phyloP scores from a whole-genome alignment of 106 monocot genomes.

The Dioscorea dumetorum region DNA sequence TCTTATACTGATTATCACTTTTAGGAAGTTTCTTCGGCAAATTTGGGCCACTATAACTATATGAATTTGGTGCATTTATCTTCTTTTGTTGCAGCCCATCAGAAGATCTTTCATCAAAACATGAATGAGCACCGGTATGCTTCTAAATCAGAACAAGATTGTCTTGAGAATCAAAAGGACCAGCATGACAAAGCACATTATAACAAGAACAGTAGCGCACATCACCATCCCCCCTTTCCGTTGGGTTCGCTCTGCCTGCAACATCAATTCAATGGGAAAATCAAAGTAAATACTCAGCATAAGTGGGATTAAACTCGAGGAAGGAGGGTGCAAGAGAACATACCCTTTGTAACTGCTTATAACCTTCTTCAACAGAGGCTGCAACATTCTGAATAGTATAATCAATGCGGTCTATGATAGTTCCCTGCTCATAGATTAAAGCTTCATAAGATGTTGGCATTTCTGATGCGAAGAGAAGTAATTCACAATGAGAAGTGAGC shows the following conservation, averaged over 20 bases:
- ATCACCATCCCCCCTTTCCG: slow-evolving; percentile 83
- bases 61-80: too few relatives aligned
- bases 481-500: background rate
- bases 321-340: background rate
- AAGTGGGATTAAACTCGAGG: too few relatives aligned
- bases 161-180: slow-evolving; percentile 71
- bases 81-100: too few relatives aligned
- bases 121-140: background rate
- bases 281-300: too few relatives aligned
- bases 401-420: slow-evolving; percentile 88
- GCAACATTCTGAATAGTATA: slow-evolving; percentile 92
- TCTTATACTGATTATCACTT: too few relatives aligned
- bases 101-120: too few relatives aligned
- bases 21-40: too few relatives aligned
- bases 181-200: slow-evolving; percentile 76
- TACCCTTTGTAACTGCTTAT: slow-evolving; percentile 85
- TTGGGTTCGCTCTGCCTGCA: slow-evolving; percentile 84
- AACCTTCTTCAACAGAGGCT: slow-evolving; percentile 81
- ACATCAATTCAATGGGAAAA: background rate
- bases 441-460: background rate
- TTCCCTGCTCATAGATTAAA: slow-evolving; percentile 48
- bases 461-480: background rate
- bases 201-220: slow-evolving; percentile 73
- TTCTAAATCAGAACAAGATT: slow-evolving; percentile 46
- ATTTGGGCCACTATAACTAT: too few relatives aligned